phyloP scores from a whole-genome alignment of 345 rosid genomes.

The Fremontodendron californicum region DNA sequence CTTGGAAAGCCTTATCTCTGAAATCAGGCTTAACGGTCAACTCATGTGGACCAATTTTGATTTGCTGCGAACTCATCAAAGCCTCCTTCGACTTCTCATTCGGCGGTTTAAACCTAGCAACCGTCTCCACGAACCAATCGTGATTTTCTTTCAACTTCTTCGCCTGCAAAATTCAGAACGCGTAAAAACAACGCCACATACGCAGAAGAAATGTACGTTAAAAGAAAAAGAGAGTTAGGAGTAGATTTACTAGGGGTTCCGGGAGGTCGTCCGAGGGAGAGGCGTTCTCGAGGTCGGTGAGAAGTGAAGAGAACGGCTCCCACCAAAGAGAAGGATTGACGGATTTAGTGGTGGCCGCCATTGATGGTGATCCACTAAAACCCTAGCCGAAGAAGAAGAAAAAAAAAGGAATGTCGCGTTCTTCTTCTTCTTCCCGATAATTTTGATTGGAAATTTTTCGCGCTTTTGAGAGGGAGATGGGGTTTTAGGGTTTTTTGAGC shows the following conservation, averaged over 20 bases:
- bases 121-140: constrained; percentile 61
- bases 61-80: constrained; percentile 51
- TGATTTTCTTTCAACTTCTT: constrained; percentile 68
- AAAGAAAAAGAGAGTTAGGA: constrained; percentile 1
- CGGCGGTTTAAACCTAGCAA: constrained; percentile 56
- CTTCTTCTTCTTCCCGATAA: not conserved
- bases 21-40: constrained; percentile 53
- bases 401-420: not conserved
- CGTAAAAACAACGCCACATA: not conserved
- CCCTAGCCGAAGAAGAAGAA: constrained; percentile 30
- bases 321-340: constrained; percentile 79
- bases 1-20: constrained; percentile 60
- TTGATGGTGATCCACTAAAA: constrained; percentile 33
- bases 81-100: constrained; percentile 68
- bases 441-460: not conserved
- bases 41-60: constrained; percentile 58
- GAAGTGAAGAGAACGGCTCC: constrained; percentile 65
- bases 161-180: constrained; percentile 38
- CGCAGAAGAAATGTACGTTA: not conserved
- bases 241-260: constrained; percentile 39
- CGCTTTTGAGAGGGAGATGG: not conserved
- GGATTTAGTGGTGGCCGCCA: constrained; percentile 47
- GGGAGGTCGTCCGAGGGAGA: constrained; percentile 57
- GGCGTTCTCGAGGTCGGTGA: constrained; percentile 59
- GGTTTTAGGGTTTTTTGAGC: not conserved